Base-by-base conservation (phyloP, 306 rosid species). In the Pueraria montana region DNA sequence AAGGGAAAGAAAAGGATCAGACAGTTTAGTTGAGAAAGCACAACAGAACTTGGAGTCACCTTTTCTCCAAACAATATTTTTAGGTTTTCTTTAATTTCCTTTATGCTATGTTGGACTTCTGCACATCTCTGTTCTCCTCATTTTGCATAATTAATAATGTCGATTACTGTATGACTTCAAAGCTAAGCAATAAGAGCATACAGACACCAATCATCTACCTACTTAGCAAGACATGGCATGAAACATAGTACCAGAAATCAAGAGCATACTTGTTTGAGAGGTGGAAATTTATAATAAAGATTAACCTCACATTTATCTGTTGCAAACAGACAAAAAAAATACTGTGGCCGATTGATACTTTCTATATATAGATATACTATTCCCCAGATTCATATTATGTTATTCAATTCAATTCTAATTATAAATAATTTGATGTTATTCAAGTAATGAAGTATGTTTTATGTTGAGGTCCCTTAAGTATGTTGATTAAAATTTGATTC, bases 111-210 rank as follows among this genome's bases (percentile, higher is more conserved):
- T 76, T 70, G 83, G 76, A 50, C 43, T 76, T 81, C 76, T 85
- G 58, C 55, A 62, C 56, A 76, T 76, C 58, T 71, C 85, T 76
- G 80, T 42, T 69, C 71, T 26, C 70, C 8, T 63, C 49, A 85
- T 11, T 80, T 66, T 71, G 63, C 26, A 77, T 77, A 53, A 20
- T 79, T 55, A 42, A 59, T 24, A 12, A 56, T 13, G 65, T 40
- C 0, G 1, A 17, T 68, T 74, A 52, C 59, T 43, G 80, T 61
- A 73, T 68, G 84, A 70, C 87, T 84, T 86, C 87, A 79, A 79
- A 85, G 78, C 48, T 82, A 85, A 89, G 94, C 56, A 80, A 74
- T 72, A 27, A 83, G 61, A 77, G 64, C 79, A 77, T 64, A 78
- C 67, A 66, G 74, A 75, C 50, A 77, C 12, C 50, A 79, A 74